A percentile compares a stretch with the other conserved stretches of the same genome.
phyloP scores from a whole-genome alignment of 1,284 basidiomycete species.

The Austroboletus novae-zelandiae region DNA sequence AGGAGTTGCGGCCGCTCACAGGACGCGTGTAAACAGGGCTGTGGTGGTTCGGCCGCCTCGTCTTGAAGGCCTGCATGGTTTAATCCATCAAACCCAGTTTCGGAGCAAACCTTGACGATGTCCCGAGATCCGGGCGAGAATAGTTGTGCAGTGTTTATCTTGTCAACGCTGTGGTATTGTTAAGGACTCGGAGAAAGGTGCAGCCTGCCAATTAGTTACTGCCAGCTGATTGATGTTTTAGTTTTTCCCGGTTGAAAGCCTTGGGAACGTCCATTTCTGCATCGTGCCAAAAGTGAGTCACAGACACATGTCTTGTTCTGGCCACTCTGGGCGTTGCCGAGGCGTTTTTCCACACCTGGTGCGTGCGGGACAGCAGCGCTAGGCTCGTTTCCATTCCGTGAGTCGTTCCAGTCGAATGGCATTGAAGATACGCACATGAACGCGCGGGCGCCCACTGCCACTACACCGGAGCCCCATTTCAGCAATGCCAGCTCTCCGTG shows the following conservation, averaged over 20 bases:
- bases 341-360: not conserved
- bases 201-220: too few species aligned
- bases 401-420: not conserved
- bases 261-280: too few species aligned
- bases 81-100: not conserved
- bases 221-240: too few species aligned
- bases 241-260: too few species aligned
- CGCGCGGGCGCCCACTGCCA: not conserved
- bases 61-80: constrained; percentile 6
- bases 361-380: not conserved
- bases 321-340: not conserved
- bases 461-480: not conserved
- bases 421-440: not conserved
- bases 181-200: too few species aligned
- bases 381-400: constrained; percentile 9
- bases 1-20: not conserved
- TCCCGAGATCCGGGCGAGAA: not conserved
- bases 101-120: not conserved
- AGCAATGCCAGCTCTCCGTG: not conserved
- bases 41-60: not conserved
- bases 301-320: too few species aligned
- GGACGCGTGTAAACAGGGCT: constrained; percentile 8
- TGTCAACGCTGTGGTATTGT: too few species aligned
- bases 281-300: too few species aligned
- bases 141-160: too few species aligned